These are phyloP conservation scores for Neurospora sp. DNA, from an alignment of 495 filamentous ascomycete genomes.

Conservation along the genomic window DNA sequence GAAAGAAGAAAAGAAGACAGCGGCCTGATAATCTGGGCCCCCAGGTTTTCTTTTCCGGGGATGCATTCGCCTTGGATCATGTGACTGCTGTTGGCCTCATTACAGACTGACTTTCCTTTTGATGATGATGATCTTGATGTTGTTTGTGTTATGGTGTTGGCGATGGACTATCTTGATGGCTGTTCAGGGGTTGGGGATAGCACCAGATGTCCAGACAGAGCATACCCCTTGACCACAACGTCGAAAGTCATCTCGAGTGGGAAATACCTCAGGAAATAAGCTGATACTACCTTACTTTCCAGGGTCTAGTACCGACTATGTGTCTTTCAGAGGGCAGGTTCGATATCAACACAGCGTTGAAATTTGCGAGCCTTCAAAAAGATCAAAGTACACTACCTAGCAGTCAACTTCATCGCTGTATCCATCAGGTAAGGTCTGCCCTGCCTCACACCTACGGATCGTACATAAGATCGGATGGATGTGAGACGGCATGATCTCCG, in stretches of 20 bases:
- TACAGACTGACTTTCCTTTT: neutral
- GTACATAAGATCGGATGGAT: neutral
- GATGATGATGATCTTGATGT: neutral
- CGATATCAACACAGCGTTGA: too few relatives aligned
- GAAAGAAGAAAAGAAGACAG: neutral
- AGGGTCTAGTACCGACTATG: neutral
- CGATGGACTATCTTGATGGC: neutral
- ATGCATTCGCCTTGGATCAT: neutral
- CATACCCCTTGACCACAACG: neutral
- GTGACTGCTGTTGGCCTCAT: neutral
- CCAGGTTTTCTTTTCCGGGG: neutral
- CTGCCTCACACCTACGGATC: neutral
- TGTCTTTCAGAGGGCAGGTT: neutral
- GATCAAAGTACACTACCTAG: neutral
- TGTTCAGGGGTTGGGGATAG: neutral
- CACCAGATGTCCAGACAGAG: neutral
- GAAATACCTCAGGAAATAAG: neutral
- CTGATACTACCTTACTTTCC: neutral
- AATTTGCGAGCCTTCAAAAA: too few relatives aligned
- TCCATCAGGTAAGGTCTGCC: neutral
- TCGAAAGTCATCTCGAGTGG: neutral
- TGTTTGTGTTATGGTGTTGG: neutral
- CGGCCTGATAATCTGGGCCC: neutral
- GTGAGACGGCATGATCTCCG: neutral
- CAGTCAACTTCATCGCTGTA: neutral